Evolutionary conservation across 805 yeast genomes (phyloP).

Genomic region (Ogataea pignaliae): DNA sequence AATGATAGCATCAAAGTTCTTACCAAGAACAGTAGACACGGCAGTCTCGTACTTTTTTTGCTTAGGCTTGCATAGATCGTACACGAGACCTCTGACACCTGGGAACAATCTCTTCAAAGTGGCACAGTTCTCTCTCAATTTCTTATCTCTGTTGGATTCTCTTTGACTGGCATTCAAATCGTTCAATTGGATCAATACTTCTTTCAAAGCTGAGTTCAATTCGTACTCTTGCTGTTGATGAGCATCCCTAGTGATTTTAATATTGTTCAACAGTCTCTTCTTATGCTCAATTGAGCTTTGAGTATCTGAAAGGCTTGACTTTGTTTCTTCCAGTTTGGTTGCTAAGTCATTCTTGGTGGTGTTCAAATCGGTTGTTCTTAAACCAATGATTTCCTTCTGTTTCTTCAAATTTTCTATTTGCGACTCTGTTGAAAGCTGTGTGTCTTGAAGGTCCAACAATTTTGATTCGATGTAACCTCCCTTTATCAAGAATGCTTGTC

Average conservation of each 20-base stretch:
- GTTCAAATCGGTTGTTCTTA: slow-evolving; percentile 33
- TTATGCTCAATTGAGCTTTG: slow-evolving; percentile 30
- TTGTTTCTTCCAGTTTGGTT: slow-evolving; percentile 25
- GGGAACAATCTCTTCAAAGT: slow-evolving; percentile 71
- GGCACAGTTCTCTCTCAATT: slow-evolving; percentile 66
- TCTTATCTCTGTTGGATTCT: slow-evolving; percentile 67
- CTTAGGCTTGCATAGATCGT: slow-evolving; percentile 75
- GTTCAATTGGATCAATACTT: slow-evolving; percentile 54
- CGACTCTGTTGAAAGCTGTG: slow-evolving; percentile 25
- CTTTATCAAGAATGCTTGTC: slow-evolving; percentile 49
- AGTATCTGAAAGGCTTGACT: slow-evolving; percentile 24
- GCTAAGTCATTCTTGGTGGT: slow-evolving; percentile 28
- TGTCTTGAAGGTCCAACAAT: slow-evolving; percentile 41
- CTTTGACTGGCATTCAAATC: slow-evolving; percentile 73
- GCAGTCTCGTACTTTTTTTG: slow-evolving; percentile 71
- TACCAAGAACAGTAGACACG: slow-evolving; percentile 72
- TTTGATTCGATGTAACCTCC: slow-evolving; percentile 58
- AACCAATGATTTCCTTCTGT: slow-evolving; percentile 32
- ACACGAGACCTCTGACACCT: slow-evolving; percentile 77
- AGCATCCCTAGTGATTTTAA: slow-evolving; percentile 35
- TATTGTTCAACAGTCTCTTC: slow-evolving; percentile 18
- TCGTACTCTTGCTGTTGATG: slow-evolving; percentile 47
- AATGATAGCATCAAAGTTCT: slow-evolving; percentile 73
- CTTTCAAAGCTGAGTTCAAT: slow-evolving; percentile 59
- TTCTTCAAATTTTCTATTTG: slow-evolving; percentile 35